Evolutionary conservation across 176 grass and related monocot species (phyloP), one percentile per base, ranked within the genome.

Genomic region (Oryza coarctata): DNA sequence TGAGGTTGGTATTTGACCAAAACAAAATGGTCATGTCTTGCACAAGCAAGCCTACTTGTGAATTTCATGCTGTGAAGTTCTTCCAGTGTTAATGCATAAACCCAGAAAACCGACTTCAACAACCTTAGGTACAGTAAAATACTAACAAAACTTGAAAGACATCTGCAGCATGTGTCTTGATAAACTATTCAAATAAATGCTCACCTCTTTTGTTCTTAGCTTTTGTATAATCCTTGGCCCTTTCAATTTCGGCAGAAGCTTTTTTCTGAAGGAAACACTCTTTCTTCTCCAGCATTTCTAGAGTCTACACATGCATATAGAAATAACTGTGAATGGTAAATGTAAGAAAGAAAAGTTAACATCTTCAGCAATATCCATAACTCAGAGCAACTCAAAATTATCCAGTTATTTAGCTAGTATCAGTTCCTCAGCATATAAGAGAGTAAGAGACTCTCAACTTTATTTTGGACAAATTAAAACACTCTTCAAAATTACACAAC

Each of bases 271-370:
- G 93, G 38, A 88, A 84, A 36, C 69, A 22, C 47, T 92, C 87
- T 81, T 89, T 90, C 85, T 83, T 95, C 87, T 90, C 93, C 71
- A 92, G 66, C 82, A 86, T 90, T 75, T 95, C 85, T 66, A 92
- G 85, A 25, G 82, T 86, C 93, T 95, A 49, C 1, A 69, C 8
- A 33, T 52, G 18, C 0, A 31, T 14, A 68, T 34, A 22, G 20
- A 47, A 10, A 22, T 7, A 11, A 55, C 1, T 60, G 12, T 9
- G 5, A 60, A 82, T 49, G 9, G 18, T 22, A 73, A 55, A 72
- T 41, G 23, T 85, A 73, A 25, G 44, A 55, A 78, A 86, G 3
- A 22, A 62, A 86, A 80, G 6, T 61, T 33, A 71, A 70, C 15
- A 20, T 57, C 33, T 12, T 58, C 34, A 22, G 23, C 23, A 70